Conservation (phyloP, 208 protist species). For the Leishmania mexicana region DNA sequence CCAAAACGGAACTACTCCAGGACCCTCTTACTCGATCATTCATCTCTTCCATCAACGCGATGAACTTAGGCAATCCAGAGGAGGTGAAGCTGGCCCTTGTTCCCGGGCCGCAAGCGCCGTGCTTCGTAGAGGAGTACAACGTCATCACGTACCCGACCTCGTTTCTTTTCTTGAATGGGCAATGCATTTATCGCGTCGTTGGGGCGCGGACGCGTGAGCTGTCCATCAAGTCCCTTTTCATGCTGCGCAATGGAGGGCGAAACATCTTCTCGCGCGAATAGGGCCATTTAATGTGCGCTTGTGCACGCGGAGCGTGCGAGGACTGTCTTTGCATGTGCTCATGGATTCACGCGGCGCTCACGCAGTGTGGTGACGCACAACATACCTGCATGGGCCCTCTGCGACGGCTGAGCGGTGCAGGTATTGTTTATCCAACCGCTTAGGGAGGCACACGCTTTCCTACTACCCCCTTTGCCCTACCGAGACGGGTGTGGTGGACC, state of each 20-base stretch:
- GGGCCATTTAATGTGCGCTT: background rate
- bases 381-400: background rate
- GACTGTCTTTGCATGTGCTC: background rate
- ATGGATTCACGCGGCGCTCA: background rate
- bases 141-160: slow-evolving; percentile 78
- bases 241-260: slow-evolving; percentile 69
- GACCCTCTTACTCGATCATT: slow-evolving; percentile 80
- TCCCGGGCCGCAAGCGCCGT: slow-evolving; percentile 60
- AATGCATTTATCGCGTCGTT: slow-evolving; percentile 68
- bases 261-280: slow-evolving; percentile 78
- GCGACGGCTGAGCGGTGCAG: background rate
- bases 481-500: background rate
- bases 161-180: slow-evolving; percentile 73
- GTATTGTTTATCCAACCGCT: background rate
- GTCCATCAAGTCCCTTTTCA: slow-evolving; percentile 85
- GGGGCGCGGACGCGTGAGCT: slow-evolving; percentile 71
- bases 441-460: background rate
- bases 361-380: background rate
- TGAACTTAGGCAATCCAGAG: slow-evolving; percentile 77
- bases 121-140: slow-evolving; percentile 68
- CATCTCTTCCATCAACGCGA: slow-evolving; percentile 74
- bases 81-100: slow-evolving; percentile 83
- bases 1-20: slow-evolving; percentile 22
- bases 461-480: background rate
- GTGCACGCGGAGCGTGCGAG: background rate